These are phyloP conservation scores for Xylaria sp. DNA, from an alignment of 2,329 filamentous ascomycete genomes.

Conservation along the genomic window DNA sequence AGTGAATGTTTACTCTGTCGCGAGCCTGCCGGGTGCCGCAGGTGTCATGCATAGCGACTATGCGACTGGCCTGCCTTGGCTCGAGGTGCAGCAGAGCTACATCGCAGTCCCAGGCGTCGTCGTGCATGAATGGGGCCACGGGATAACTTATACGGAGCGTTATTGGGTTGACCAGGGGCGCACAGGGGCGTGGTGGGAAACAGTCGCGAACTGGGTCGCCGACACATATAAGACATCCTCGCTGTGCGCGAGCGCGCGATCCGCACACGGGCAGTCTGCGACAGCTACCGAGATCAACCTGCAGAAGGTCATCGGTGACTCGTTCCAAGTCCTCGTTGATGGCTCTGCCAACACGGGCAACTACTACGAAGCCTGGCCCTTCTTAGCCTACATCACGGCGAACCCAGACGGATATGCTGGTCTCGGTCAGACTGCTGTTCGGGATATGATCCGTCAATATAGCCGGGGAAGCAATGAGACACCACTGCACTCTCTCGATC, in stretches of 20 bases:
- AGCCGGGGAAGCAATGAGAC: conserved; percentile 59
- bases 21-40: conserved; percentile 52
- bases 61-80: conserved; percentile 53
- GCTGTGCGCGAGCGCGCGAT: conserved; percentile 54
- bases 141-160: conserved; percentile 57
- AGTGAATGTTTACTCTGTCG: conserved; percentile 58
- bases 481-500: conserved; percentile 58
- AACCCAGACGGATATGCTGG: conserved; percentile 58
- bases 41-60: conserved; percentile 56
- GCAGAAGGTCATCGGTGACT: conserved; percentile 58
- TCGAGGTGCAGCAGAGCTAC: conserved; percentile 56
- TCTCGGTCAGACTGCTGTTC: conserved; percentile 55
- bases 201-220: conserved; percentile 61
- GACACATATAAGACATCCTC: conserved; percentile 60
- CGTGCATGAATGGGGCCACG: conserved; percentile 62
- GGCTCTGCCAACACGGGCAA: conserved; percentile 55
- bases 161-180: conserved; percentile 57
- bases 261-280: conserved; percentile 49
- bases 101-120: conserved; percentile 54
- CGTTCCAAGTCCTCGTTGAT: conserved; percentile 61
- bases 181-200: conserved; percentile 63
- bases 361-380: conserved; percentile 64
- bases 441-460: conserved; percentile 57
- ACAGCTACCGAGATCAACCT: conserved; percentile 55
- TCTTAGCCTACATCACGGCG: conserved; percentile 59